Evolutionary conservation across 2,329 filamentous ascomycete species (phyloP).

Genomic region (Fusarium haematococcum): DNA sequence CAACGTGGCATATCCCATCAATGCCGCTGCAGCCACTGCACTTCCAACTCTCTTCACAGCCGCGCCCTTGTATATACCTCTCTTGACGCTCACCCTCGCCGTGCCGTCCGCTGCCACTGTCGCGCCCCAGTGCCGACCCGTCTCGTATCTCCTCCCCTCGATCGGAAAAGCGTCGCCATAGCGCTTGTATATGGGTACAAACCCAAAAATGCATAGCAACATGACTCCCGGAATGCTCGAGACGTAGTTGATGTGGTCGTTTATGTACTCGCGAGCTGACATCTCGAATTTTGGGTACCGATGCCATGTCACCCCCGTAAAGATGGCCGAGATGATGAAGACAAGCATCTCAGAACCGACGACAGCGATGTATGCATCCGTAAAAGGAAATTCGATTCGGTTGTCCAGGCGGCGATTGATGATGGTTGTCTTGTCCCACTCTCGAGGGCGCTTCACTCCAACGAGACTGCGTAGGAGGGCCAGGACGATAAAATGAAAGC

Average conservation of each 20-base stretch:
- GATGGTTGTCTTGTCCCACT: conserved; percentile 36
- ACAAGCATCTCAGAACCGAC: conserved; percentile 33
- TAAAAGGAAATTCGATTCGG: conserved; percentile 40
- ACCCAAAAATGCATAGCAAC: conserved; percentile 31
- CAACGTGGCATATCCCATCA: conserved; percentile 31
- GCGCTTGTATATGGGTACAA: conserved; percentile 36
- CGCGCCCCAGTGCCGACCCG: conserved; percentile 34
- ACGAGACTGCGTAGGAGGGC: conserved; percentile 37
- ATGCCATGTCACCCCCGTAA: conserved; percentile 42
- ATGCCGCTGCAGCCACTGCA: conserved; percentile 5
- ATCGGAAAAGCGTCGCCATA: conserved; percentile 41
- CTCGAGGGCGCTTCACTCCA: conserved; percentile 6
- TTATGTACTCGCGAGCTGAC: conserved; percentile 16
- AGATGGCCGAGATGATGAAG: conserved; percentile 35
- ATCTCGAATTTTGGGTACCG: conserved; percentile 26
- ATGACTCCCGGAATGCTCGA: conserved; percentile 36
- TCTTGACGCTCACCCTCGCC: conserved; percentile 25
- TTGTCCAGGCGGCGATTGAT: conserved; percentile 29
- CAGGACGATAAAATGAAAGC: conserved; percentile 33
- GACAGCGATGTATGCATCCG: conserved; percentile 38
- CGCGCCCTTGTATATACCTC: background rate
- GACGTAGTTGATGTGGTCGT: conserved; percentile 36
- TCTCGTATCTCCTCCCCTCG: conserved; percentile 37
- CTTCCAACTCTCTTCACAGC: conserved; percentile 19
- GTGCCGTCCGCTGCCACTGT: conserved; percentile 28